phyloP scores from a whole-genome alignment of 805 yeast genomes.

The Kuraishia capsulata region DNA sequence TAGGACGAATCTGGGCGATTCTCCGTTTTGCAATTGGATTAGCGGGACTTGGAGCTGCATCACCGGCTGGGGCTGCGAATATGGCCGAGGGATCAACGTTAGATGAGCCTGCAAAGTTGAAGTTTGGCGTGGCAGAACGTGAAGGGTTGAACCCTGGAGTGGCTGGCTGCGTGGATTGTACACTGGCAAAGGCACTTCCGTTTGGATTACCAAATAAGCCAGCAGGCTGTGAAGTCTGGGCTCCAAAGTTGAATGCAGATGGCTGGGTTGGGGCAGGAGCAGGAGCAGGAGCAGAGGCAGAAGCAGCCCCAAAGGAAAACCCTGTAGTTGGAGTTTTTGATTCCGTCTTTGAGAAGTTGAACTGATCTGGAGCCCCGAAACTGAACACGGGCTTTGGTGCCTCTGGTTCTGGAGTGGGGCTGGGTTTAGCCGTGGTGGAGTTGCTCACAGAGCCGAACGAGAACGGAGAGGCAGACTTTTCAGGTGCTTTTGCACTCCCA shows the following conservation, averaged over 20 bases:
- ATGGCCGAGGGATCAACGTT: slow-evolving; percentile 19
- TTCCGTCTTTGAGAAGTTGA: background rate
- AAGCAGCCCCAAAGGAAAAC: slow-evolving; percentile 4
- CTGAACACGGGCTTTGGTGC: slow-evolving; percentile 3
- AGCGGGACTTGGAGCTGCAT: background rate
- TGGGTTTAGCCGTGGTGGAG: background rate
- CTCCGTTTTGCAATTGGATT: slow-evolving; percentile 2
- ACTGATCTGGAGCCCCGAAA: background rate
- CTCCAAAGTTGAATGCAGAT: background rate
- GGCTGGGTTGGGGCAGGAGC: background rate
- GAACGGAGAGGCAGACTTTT: background rate
- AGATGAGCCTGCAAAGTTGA: slow-evolving; percentile 20
- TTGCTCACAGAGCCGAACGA: slow-evolving; percentile 1
- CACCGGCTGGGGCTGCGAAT: slow-evolving; percentile 9
- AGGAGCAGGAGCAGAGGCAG: background rate
- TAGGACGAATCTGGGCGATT: slow-evolving; percentile 13
- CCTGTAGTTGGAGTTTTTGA: background rate
- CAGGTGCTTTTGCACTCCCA: background rate
- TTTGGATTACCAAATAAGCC: too few species aligned
- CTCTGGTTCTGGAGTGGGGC: slow-evolving; percentile 3
- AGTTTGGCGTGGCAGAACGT: slow-evolving; percentile 19
- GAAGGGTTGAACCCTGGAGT: slow-evolving; percentile 12
- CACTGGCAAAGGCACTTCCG: background rate
- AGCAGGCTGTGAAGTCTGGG: background rate
- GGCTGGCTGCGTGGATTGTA: slow-evolving; percentile 1